Evolutionary conservation across 495 filamentous ascomycete species (phyloP).

Genomic region (Letharia columbiana): DNA sequence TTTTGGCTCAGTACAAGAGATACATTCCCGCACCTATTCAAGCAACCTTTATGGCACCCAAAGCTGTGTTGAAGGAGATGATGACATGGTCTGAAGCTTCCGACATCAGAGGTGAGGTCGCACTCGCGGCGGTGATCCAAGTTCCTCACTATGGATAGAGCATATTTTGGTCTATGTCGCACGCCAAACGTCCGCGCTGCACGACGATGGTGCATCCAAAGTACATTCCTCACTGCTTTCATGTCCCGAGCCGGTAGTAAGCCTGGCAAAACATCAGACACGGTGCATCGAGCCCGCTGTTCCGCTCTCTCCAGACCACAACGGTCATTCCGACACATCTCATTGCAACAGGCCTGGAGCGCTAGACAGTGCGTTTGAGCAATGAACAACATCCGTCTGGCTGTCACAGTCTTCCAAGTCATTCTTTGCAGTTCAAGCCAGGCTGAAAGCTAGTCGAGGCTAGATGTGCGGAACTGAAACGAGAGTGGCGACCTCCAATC

Average conservation of each 20-base stretch:
- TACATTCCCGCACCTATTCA: not conserved
- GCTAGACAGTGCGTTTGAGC: not conserved
- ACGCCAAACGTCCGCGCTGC: not conserved
- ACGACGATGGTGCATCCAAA: not conserved
- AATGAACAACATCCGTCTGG: not conserved
- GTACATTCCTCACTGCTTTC: not conserved
- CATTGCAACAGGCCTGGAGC: not conserved
- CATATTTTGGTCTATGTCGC: not conserved
- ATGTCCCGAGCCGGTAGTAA: not conserved
- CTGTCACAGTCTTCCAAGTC: not conserved
- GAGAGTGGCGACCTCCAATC: not conserved
- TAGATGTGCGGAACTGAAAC: not conserved
- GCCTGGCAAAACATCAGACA: not conserved
- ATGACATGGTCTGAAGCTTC: slow-evolving; percentile 1
- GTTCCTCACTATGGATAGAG: not conserved
- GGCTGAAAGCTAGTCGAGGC: not conserved
- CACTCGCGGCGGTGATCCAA: not conserved
- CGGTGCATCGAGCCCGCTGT: not conserved
- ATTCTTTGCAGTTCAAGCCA: not conserved
- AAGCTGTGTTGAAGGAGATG: not conserved
- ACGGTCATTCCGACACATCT: not conserved
- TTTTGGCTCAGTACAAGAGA: not conserved
- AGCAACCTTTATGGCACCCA: not conserved
- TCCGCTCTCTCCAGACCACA: not conserved
- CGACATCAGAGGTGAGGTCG: not conserved